A percentile compares a stretch with the other conserved stretches of the same genome.
Evolutionary conservation across 2,329 filamentous ascomycete genomes (phyloP).

Genomic region (Lasiodiplodia gonubiensis): DNA sequence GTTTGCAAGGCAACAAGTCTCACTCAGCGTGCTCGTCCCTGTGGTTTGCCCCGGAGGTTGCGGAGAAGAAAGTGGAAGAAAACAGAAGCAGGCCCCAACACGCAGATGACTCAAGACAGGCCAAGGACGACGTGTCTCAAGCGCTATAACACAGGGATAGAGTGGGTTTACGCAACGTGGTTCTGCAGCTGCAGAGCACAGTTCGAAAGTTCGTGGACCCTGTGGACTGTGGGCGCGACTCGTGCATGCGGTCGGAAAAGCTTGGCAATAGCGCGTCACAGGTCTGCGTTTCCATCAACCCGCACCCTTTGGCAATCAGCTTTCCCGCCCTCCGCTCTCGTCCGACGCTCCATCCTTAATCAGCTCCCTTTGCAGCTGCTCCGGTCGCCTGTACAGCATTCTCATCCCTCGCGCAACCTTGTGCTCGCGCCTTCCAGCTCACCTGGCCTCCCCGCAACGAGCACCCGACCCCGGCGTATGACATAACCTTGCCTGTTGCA

Average conservation of each 20-base stretch:
- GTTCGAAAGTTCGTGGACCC: slow-evolving; percentile 4
- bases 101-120: slow-evolving; percentile 7
- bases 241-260: slow-evolving; percentile 9
- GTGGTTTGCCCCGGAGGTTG: neutral
- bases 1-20: slow-evolving; percentile 11
- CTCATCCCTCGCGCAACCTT: neutral
- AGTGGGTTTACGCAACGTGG: slow-evolving; percentile 4
- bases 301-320: slow-evolving; percentile 6
- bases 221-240: neutral
- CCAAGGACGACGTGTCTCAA: neutral
- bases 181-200: slow-evolving; percentile 12
- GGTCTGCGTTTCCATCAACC: slow-evolving; percentile 5
- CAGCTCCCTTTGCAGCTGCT: too few species aligned
- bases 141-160: neutral
- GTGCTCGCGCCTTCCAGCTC: neutral
- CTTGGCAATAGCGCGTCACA: slow-evolving; percentile 13
- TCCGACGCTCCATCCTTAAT: neutral
- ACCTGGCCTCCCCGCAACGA: slow-evolving; percentile 8
- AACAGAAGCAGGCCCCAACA: neutral
- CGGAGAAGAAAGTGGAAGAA: slow-evolving; percentile 5
- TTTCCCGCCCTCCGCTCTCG: neutral
- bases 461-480: slow-evolving; percentile 24
- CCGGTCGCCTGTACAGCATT: slow-evolving; percentile 14
- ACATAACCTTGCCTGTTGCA: slow-evolving; percentile 12
- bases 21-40: neutral